These are phyloP conservation scores for Microdochium bolleyi DNA, from an alignment of 2,329 filamentous ascomycete genomes.

Conservation along the genomic window DNA sequence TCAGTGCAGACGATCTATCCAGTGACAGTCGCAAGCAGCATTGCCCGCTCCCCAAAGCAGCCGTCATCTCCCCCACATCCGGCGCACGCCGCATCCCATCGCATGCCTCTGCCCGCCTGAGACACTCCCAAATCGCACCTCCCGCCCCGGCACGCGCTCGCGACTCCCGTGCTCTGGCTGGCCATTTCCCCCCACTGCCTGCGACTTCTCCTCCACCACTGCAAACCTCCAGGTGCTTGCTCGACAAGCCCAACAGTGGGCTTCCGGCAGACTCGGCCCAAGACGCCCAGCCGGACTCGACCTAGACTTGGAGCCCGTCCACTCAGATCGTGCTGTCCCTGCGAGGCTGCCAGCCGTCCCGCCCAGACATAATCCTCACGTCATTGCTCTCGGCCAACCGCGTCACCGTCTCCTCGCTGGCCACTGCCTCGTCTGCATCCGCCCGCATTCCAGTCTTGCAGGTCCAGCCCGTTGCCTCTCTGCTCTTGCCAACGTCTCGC, in stretches of 20 bases:
- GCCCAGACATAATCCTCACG: not conserved
- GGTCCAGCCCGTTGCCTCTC: not conserved
- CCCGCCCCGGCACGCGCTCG: not conserved
- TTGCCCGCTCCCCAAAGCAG: not conserved
- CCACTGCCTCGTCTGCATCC: not conserved
- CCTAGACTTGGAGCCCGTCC: too few relatives aligned
- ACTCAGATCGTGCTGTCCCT: too few relatives aligned
- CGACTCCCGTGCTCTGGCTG: too few relatives aligned
- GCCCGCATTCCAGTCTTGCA: not conserved
- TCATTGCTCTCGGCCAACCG: not conserved
- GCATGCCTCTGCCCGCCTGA: not conserved
- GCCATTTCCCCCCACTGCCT: too few relatives aligned
- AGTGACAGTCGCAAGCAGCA: not conserved
- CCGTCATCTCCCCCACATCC: not conserved
- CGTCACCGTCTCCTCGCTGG: not conserved
- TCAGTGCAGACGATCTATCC: not conserved
- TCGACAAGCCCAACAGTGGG: too few relatives aligned
- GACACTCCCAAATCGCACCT: not conserved
- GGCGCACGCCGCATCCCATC: not conserved
- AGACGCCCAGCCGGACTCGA: too few relatives aligned
- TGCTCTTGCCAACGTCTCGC: not conserved
- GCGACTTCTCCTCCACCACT: too few relatives aligned
- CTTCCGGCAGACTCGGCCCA: too few relatives aligned
- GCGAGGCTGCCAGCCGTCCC: not conserved
- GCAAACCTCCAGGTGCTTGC: too few relatives aligned